Base-by-base conservation (phyloP, 768 basidiomycete genomes). In the Trametes punicea region DNA sequence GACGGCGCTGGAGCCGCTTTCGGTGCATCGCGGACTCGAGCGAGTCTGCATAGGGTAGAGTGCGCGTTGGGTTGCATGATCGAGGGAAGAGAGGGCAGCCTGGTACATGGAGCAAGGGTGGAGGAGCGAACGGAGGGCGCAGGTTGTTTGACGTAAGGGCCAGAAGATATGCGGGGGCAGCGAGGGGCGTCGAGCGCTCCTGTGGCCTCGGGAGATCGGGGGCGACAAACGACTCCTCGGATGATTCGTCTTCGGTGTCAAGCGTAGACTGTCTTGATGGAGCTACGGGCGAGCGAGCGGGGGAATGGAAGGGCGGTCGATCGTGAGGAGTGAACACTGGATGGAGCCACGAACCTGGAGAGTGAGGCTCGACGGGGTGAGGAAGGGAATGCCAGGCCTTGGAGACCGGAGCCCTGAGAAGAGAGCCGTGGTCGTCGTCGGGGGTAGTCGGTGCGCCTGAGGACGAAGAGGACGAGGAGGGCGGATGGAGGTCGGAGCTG, bases 371-470 rank as follows among this genome's bases (percentile, higher is more conserved):
- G 46, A 27, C n/a, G 44, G 55, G 48, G 16, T 44, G 40, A 23
- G 53, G 55, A 9, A 46, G 51, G 29, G 50, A 21, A 15, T 39
- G 48, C 58, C 58, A 60, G 38, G 60, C 55, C 42, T 61, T 60
- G 50, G 61, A 56, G 11, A 44, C 47, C 16, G 55, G 51, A 18
- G 40, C 44, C 36, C 31, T 40, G 47, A 47, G 60, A 45, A 61
- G 45, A 21, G 48, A 56, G 34, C 58, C 57, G 44, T 38, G 61
- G 21, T 57, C 56, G 49, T 87, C 85, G 64, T 82, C 82, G 41
- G 85, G 83, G 6, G 84, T 85, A 57, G 68, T 69, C 55, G 74
- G 72, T 20, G 79, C 83, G 26, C 77, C 79, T 36, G 80, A 82
- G 38, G 77, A 79, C n/a, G 85, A 87, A 5, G 85, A 84, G 9